These are phyloP conservation scores for Abrus precatorius DNA, from an alignment of 306 rosid species.

Conservation along the genomic window DNA sequence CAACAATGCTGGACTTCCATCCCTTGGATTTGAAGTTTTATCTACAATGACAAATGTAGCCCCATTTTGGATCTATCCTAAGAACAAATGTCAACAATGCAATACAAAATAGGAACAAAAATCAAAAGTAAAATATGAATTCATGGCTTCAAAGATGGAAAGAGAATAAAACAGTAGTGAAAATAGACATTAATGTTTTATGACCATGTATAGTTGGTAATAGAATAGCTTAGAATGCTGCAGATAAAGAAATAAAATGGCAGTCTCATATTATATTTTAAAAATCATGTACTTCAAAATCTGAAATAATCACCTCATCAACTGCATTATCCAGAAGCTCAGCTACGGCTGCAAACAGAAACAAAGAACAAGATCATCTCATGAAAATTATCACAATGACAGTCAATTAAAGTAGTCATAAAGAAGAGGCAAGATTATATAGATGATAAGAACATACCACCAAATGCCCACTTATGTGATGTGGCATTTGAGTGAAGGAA, in stretches of 20 bases:
- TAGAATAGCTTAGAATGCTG: conserved; percentile 5
- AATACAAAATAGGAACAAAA: conserved; percentile 55
- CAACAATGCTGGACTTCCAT: conserved; percentile 86
- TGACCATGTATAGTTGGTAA: conserved; percentile 21
- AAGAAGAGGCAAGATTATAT: not conserved
- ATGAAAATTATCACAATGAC: conserved; percentile 9
- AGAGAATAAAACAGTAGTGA: conserved; percentile 8
- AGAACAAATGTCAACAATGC: conserved; percentile 55
- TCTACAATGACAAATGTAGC: conserved; percentile 91
- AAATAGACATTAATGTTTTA: conserved; percentile 19
- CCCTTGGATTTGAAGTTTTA: conserved; percentile 80
- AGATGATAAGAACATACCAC: conserved; percentile 69
- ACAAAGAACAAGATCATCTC: conserved; percentile 16
- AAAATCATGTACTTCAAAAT: conserved; percentile 41
- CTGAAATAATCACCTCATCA: conserved; percentile 79
- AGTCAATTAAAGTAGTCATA: conserved; percentile 21
- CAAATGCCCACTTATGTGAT: conserved; percentile 97
- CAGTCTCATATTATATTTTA: not conserved
- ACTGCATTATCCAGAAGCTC: conserved; percentile 95
- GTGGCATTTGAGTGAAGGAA: conserved; percentile 99
- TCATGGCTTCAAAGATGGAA: conserved; percentile 36
- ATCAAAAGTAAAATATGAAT: conserved; percentile 36
- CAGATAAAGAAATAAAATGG: conserved; percentile 16
- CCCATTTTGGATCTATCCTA: conserved; percentile 91
- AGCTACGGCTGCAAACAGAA: conserved; percentile 77